Percentiles rank a stretch among this genome's conserved stretches.
Conservation (phyloP, 768 basidiomycete genomes). For the Cyclocybe cylindracea region DNA sequence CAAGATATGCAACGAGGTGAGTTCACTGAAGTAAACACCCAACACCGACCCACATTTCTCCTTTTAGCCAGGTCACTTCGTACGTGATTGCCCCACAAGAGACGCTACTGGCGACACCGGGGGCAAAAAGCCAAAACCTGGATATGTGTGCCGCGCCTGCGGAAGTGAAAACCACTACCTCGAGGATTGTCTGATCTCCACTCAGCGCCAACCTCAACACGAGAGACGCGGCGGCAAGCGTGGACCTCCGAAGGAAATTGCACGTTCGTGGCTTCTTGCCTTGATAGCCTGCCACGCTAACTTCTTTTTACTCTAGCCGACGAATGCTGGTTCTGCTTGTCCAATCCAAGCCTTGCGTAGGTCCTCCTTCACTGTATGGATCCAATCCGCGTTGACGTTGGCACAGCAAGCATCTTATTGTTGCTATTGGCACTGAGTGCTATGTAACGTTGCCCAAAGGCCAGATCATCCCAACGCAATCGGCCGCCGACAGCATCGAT, state of each 20-base stretch:
- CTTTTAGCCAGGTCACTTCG: constrained; percentile 73
- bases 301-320: constrained; percentile 53
- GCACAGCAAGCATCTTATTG: constrained; percentile 89
- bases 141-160: constrained; percentile 91
- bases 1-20: constrained; percentile 76
- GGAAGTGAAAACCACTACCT: constrained; percentile 85
- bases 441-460: constrained; percentile 98
- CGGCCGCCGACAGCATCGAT: constrained; percentile 42
- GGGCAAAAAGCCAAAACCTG: constrained; percentile 77
- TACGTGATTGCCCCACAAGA: constrained; percentile 86
- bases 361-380: constrained; percentile 25
- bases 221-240: constrained; percentile 46
- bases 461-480: constrained; percentile 84
- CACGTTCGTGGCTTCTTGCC: constrained; percentile 51
- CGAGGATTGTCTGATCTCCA: constrained; percentile 80
- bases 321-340: constrained; percentile 98
- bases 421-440: constrained; percentile 90
- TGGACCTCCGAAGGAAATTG: constrained; percentile 75
- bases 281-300: constrained; percentile 1
- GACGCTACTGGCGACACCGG: constrained; percentile 81
- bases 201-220: constrained; percentile 42
- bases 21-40: constrained; percentile 13
- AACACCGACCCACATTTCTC: constrained; percentile 2
- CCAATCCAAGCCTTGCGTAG: constrained; percentile 88
- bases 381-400: constrained; percentile 8